Percentiles rank a stretch among this genome's conserved stretches.
phyloP scores from a whole-genome alignment of 495 filamentous ascomycete genomes.

The Hypomontagnella monticulosa region DNA sequence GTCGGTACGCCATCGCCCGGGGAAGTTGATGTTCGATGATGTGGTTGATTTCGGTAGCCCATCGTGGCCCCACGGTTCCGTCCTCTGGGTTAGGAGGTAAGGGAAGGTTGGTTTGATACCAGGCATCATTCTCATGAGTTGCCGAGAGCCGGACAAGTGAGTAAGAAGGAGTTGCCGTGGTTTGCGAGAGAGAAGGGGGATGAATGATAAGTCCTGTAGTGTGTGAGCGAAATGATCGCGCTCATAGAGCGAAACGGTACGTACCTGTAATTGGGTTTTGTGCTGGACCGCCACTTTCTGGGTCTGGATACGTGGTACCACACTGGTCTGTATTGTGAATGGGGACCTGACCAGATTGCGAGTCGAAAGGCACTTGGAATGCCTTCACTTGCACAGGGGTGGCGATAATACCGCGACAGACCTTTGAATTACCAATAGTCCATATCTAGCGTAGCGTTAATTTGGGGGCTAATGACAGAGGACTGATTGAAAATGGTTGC shows the following conservation, averaged over 20 bases:
- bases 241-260: background rate
- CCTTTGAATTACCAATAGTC: slow-evolving; percentile 37
- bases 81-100: slow-evolving; percentile 34
- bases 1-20: slow-evolving; percentile 36
- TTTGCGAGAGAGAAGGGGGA: slow-evolving; percentile 46
- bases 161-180: slow-evolving; percentile 47
- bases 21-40: slow-evolving; percentile 50
- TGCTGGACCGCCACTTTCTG: slow-evolving; percentile 16
- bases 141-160: slow-evolving; percentile 58
- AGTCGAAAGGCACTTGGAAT: slow-evolving; percentile 51
- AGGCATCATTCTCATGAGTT: slow-evolving; percentile 53
- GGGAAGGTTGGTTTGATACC: slow-evolving; percentile 56
- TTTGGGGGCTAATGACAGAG: background rate
- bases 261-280: slow-evolving; percentile 58
- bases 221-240: background rate
- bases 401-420: slow-evolving; percentile 55
- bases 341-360: background rate
- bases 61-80: slow-evolving; percentile 44
- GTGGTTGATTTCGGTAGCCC: slow-evolving; percentile 53
- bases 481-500: slow-evolving; percentile 2
- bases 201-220: slow-evolving; percentile 56
- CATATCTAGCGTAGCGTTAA: slow-evolving; percentile 50
- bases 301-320: slow-evolving; percentile 48
- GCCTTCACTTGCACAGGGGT: slow-evolving; percentile 50
- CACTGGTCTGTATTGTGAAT: slow-evolving; percentile 50